These are phyloP conservation scores for Eucalyptus fibrosa DNA, from an alignment of 345 rosid species.

Conservation along the genomic window DNA sequence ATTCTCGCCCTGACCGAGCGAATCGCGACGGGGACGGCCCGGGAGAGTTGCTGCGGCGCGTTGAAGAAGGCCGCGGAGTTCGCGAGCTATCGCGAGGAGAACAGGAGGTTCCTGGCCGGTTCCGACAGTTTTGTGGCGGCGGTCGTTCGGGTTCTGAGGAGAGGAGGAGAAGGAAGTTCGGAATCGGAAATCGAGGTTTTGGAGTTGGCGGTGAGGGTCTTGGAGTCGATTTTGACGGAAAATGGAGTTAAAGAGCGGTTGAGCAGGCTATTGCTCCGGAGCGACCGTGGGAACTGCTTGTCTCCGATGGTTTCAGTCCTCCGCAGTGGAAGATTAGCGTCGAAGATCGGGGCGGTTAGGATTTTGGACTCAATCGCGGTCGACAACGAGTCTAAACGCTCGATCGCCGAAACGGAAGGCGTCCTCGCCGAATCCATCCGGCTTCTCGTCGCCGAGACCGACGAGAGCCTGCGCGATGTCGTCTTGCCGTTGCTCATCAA, in stretches of 20 bases:
- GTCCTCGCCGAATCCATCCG: constrained; percentile 2
- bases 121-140: constrained; percentile 27
- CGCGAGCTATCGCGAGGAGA: constrained; percentile 42
- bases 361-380: constrained; percentile 44
- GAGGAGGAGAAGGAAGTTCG: not conserved
- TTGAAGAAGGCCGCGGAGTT: constrained; percentile 25
- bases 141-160: constrained; percentile 27
- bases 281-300: not conserved
- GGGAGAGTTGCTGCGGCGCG: not conserved
- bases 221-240: constrained; percentile 30
- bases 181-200: constrained; percentile 1
- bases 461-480: constrained; percentile 15
- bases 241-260: constrained; percentile 1
- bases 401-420: constrained; percentile 48
- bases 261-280: not conserved
- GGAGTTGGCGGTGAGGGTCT: constrained; percentile 26
- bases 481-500: constrained; percentile 14
- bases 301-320: not conserved
- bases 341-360: constrained; percentile 39
- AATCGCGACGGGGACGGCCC: not conserved
- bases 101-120: constrained; percentile 33
- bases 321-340: constrained; percentile 16
- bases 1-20: not conserved
- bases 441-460: not conserved
- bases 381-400: constrained; percentile 35